Evolutionary conservation across 129 eudicot genomes (phyloP), one percentile per base, ranked within the genome.

Genomic region (Lonicera japonica): DNA sequence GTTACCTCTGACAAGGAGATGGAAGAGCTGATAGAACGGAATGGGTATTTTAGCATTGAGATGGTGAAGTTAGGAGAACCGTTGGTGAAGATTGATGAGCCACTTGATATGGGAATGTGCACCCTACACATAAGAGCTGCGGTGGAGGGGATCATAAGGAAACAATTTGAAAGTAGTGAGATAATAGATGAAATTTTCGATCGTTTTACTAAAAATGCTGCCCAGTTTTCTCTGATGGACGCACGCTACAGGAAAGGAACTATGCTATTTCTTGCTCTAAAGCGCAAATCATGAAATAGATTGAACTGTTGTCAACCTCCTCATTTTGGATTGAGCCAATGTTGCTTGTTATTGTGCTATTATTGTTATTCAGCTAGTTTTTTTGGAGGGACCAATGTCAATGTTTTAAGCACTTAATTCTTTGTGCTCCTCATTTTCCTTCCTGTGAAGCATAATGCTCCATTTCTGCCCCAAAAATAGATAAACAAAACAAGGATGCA

Each of bases 121-220:
- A 53, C 48, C 0, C 19, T 54, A 18, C 61, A 54, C 36, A 9
- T 29, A 10, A 53, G 70, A 36, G 70, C 70, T 0, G 61, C 25
- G 11, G 8, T 21, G 13, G 70, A 66, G 40, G 60, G 61, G 19
- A 19, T 54, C n/a, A 34, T 66, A 12, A 25, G 39, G 5, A 20
- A 66, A 18, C 70, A 66, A n/a, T 66, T 53, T 66, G 70, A 61
- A 29, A 36, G 34, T 29, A 29, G 6, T 53, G 61, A 53, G 14
- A 34, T 53, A 2, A 56, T 54, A 11, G 60, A 54, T 29, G 52
- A 66, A 13, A 25, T 66, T 25, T 66, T 66, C 25, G 46, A 38
- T 8, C 41, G 70, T 9, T 47, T 47, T 63, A 7, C 19, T 22
- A 25, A 46, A 5, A 48, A 63, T 45, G 54, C 39, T 13, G 14